Conservation (phyloP, 768 basidiomycete genomes). For the Hygrophorus pudorinus region DNA sequence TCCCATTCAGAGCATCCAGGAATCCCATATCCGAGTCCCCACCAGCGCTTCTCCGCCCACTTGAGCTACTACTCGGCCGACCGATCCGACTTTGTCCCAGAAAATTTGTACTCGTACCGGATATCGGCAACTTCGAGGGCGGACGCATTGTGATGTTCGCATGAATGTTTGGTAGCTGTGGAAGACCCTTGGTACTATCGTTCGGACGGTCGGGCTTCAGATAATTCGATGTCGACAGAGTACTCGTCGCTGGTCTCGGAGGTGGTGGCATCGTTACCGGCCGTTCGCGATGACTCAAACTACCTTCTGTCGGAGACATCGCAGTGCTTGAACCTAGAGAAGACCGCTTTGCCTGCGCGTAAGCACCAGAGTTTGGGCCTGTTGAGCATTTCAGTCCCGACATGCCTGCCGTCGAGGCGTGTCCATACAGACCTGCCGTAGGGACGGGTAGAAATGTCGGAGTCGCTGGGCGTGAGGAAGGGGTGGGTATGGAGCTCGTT, state of each 20-base stretch:
- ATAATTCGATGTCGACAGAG: slow-evolving; percentile 17
- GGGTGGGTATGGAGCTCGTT: slow-evolving; percentile 53
- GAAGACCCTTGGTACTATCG: slow-evolving; percentile 28
- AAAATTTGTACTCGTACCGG: slow-evolving; percentile 16
- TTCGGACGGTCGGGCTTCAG: slow-evolving; percentile 15
- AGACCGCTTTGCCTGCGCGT: slow-evolving; percentile 43
- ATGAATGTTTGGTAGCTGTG: slow-evolving; percentile 31
- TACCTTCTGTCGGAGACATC: slow-evolving; percentile 14
- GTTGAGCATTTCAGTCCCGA: slow-evolving; percentile 51
- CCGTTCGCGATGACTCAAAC: slow-evolving; percentile 19
- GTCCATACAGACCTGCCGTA: slow-evolving; percentile 37
- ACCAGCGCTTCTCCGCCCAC: slow-evolving; percentile 18
- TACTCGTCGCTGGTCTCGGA: slow-evolving; percentile 18
- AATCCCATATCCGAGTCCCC: slow-evolving; percentile 5
- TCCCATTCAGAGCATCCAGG: slow-evolving; percentile 1
- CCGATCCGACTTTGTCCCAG: slow-evolving; percentile 43
- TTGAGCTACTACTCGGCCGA: slow-evolving; percentile 30
- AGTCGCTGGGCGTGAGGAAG: slow-evolving; percentile 61
- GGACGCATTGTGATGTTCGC: slow-evolving; percentile 40
- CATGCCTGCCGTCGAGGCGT: slow-evolving; percentile 26
- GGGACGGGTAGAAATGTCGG: slow-evolving; percentile 74
- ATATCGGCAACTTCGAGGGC: slow-evolving; percentile 29
- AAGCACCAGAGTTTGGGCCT: slow-evolving; percentile 34
- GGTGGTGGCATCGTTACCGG: slow-evolving; percentile 25
- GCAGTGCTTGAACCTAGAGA: slow-evolving; percentile 46